Percentiles rank a stretch among this genome's conserved stretches.
These are phyloP conservation scores for Fusarium dimerum DNA, from an alignment of 2,329 filamentous ascomycete genomes.

Conservation along the genomic window DNA sequence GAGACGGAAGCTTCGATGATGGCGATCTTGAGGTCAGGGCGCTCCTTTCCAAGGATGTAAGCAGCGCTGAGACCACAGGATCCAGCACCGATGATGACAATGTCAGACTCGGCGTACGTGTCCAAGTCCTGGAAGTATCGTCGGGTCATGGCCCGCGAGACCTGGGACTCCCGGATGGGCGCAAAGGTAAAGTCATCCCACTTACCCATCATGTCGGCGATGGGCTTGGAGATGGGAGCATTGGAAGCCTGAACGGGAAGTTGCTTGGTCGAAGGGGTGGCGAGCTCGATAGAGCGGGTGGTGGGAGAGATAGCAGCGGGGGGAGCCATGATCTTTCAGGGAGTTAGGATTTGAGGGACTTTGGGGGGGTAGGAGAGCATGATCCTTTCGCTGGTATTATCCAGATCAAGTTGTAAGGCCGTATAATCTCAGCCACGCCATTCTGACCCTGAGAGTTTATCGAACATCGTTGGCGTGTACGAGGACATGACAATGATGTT, in stretches of 20 bases:
- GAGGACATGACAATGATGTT: too few relatives aligned
- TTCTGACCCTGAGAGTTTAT: slow-evolving; percentile 16
- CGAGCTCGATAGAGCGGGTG: slow-evolving; percentile 48
- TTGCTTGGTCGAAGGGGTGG: slow-evolving; percentile 33
- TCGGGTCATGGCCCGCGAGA: slow-evolving; percentile 89
- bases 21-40: slow-evolving; percentile 88
- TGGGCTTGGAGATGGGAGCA: slow-evolving; percentile 26
- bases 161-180: slow-evolving; percentile 87
- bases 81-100: slow-evolving; percentile 90
- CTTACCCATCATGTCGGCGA: slow-evolving; percentile 61
- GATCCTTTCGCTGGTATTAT: slow-evolving; percentile 99
- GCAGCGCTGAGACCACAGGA: slow-evolving; percentile 85
- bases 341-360: slow-evolving; percentile 33
- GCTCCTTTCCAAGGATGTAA: slow-evolving; percentile 79
- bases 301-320: slow-evolving; percentile 67
- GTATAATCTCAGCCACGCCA: slow-evolving; percentile 76
- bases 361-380: slow-evolving; percentile 67
- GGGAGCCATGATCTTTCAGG: slow-evolving; percentile 68
- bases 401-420: slow-evolving; percentile 90
- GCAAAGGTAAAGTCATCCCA: slow-evolving; percentile 84
- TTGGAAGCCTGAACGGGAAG: slow-evolving; percentile 21
- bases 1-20: slow-evolving; percentile 87
- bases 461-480: neutral
- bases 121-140: slow-evolving; percentile 92
- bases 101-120: slow-evolving; percentile 86